Base-by-base conservation (phyloP, 371 early-diverging fungal species). In the Enterocytospora artemiae region DNA sequence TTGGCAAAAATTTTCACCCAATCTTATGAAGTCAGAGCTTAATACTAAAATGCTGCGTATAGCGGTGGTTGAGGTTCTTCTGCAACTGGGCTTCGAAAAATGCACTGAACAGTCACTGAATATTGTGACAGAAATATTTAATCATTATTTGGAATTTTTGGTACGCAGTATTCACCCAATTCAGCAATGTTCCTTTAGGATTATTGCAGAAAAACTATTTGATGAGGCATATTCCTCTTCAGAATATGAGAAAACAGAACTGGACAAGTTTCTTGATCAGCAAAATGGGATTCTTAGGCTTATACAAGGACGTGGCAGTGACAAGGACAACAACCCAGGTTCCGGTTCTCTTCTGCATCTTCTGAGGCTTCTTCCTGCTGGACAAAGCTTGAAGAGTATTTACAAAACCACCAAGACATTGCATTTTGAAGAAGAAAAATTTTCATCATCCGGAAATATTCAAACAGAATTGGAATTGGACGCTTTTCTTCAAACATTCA, bases 71-170 rank as follows among this genome's bases (percentile, higher is more conserved):
- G 71, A 74, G 52, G 43, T 71, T 18, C 41, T 72, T 22, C 22
- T 68, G 24, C 74, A 74, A 49, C 24, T 53, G 22, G 74, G 74
- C 28, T 74, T 74, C 63, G 74, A 74, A n/a, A 66, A 45, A 45
- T 51, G 50, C 20, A 59, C 69, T 9, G 68, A 67, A 41, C 58
- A 71, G 25, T 48, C 71, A 39, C 32, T 74, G 14, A 64, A 67
- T 51, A 51, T 69, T n/a, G 20, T 71, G 18, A 41, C 57, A 16
- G 71, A 74, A 33, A 22, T 74, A n/a, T 32, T 70, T 27, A 46
- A 36, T 20, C 46, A 59, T 48, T 71, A 71, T 51, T 63, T 74
- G 1, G 53, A 37, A 31, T 39, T 51, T 31, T 41, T 59, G 18
- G 57, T 49, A 37, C 24, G 5, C 25, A n/a, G 5, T 18, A n/a